A percentile compares a stretch with the other conserved stretches of the same genome.
Evolutionary conservation across 768 basidiomycete genomes (phyloP).

Genomic region (Suillus subalutaceus): DNA sequence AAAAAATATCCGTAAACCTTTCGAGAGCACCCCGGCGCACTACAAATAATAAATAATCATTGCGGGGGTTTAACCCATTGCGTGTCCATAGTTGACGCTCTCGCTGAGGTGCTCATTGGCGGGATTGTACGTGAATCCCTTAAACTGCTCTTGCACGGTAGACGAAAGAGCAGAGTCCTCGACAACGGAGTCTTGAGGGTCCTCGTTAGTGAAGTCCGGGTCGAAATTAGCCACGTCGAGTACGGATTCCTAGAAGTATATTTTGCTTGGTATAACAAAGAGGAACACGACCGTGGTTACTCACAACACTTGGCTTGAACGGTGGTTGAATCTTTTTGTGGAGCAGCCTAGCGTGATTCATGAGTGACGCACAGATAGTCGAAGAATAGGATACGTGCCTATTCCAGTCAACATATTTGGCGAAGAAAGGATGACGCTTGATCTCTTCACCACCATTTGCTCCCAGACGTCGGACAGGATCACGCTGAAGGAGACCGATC

Average conservation of each 20-base stretch:
- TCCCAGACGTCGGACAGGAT: slow-evolving; percentile 87
- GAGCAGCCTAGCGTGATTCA: slow-evolving; percentile 53
- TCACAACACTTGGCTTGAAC: slow-evolving; percentile 95
- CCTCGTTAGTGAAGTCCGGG: slow-evolving; percentile 95
- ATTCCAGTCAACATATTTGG: slow-evolving; percentile 92
- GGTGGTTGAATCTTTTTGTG: slow-evolving; percentile 96
- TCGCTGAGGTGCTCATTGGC: slow-evolving; percentile 84
- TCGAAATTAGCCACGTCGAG: slow-evolving; percentile 98
- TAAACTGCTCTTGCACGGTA: slow-evolving; percentile 97
- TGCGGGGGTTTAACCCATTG: slow-evolving; percentile 29
- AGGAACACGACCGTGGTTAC: slow-evolving; percentile 28
- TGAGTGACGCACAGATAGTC: slow-evolving; percentile 9
- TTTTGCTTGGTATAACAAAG: slow-evolving; percentile 9
- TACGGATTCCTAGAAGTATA: slow-evolving; percentile 69
- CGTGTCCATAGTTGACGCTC: slow-evolving; percentile 66
- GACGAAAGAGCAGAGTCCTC: slow-evolving; percentile 90
- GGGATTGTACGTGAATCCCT: slow-evolving; percentile 88
- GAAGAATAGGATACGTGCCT: slow-evolving; percentile 43
- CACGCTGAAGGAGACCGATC: slow-evolving; percentile 84
- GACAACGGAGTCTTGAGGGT: slow-evolving; percentile 94
- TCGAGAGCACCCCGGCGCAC: slow-evolving; percentile 9
- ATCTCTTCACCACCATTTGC: slow-evolving; percentile 94
- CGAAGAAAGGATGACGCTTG: slow-evolving; percentile 93
- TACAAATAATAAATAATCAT: slow-evolving; percentile 1
- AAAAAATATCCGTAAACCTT: slow-evolving; percentile 7